A percentile compares a stretch with the other conserved stretches of the same genome.
phyloP scores from a whole-genome alignment of 768 basidiomycete genomes.

The Tulasnella sp. region DNA sequence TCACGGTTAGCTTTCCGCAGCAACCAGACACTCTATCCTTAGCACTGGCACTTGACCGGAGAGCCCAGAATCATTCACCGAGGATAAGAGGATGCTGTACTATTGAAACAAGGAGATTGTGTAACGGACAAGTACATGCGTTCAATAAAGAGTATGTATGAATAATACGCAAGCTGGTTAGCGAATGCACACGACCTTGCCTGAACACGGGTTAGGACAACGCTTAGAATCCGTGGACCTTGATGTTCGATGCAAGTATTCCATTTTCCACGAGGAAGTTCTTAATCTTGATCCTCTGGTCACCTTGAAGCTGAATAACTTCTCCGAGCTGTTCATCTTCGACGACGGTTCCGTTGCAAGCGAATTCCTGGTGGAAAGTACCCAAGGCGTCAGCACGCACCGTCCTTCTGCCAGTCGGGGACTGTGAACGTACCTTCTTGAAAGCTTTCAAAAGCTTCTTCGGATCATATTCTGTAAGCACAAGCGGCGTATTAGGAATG shows the following conservation, averaged over 20 bases:
- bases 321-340: conserved; percentile 94
- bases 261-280: conserved; percentile 83
- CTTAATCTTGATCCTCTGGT: conserved; percentile 88
- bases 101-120: not conserved
- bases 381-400: not conserved
- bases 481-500: not conserved
- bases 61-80: not conserved
- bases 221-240: conserved; percentile 79
- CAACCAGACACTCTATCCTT: too few relatives aligned
- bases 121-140: conserved; percentile 3
- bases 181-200: not conserved
- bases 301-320: conserved; percentile 98
- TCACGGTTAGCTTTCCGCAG: not conserved
- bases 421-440: conserved; percentile 72
- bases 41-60: not conserved
- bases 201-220: not conserved
- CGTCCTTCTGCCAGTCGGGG: not conserved
- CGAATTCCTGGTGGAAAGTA: conserved; percentile 70
- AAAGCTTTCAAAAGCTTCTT: conserved; percentile 99
- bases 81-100: not conserved
- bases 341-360: conserved; percentile 96
- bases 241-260: conserved; percentile 71
- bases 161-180: not conserved
- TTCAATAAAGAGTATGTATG: conserved; percentile 5
- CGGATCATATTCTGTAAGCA: conserved; percentile 77